Evolutionary conservation across 2,329 filamentous ascomycete species (phyloP).

Genomic region (Fusarium buharicum): DNA sequence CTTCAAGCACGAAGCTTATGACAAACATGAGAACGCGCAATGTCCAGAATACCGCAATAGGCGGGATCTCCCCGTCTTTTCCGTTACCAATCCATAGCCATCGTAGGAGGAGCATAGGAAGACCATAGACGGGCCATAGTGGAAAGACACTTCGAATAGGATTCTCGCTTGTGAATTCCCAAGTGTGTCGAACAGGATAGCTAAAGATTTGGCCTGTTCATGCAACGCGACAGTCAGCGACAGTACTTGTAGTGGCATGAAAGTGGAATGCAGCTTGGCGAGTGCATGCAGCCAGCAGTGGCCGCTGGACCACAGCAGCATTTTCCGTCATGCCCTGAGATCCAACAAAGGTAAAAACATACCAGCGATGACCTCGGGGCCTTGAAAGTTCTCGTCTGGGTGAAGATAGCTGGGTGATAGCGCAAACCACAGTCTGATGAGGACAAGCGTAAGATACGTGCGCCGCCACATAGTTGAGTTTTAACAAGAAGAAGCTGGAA

Average conservation of each 20-base stretch:
- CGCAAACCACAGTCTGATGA: slow-evolving; percentile 93
- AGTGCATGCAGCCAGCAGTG: background rate
- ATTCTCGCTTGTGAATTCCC: slow-evolving; percentile 91
- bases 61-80: slow-evolving; percentile 78
- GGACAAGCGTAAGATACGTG: slow-evolving; percentile 83
- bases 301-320: background rate
- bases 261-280: background rate
- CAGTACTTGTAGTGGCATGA: background rate
- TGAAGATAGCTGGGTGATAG: slow-evolving; percentile 96
- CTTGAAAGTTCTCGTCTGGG: slow-evolving; percentile 98
- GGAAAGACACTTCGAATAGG: slow-evolving; percentile 97
- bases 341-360: slow-evolving; percentile 49
- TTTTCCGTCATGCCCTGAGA: slow-evolving; percentile 1
- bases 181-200: slow-evolving; percentile 89
- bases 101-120: slow-evolving; percentile 91
- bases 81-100: slow-evolving; percentile 93
- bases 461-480: slow-evolving; percentile 84
- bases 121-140: slow-evolving; percentile 92
- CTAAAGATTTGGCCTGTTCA: slow-evolving; percentile 85
- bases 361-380: slow-evolving; percentile 97
- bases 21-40: slow-evolving; percentile 91
- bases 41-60: slow-evolving; percentile 89
- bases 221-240: slow-evolving; percentile 21
- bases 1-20: slow-evolving; percentile 94
- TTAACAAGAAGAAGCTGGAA: slow-evolving; percentile 34